phyloP scores from a whole-genome alignment of 2,329 filamentous ascomycete species.

The Colletotrichum godetiae region DNA sequence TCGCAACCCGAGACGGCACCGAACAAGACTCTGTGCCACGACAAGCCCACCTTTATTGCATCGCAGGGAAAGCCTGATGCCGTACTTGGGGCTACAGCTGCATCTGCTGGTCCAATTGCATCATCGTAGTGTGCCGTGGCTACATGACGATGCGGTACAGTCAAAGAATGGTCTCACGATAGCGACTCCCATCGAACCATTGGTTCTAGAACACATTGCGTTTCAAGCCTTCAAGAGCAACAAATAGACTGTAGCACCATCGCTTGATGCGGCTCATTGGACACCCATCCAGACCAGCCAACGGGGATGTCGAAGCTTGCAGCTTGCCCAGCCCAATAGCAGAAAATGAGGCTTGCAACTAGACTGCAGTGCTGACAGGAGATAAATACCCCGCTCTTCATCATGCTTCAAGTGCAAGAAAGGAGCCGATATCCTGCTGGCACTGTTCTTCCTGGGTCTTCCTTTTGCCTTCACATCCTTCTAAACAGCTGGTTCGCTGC shows the following conservation, averaged over 20 bases:
- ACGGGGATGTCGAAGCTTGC: background rate
- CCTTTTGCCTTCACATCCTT: background rate
- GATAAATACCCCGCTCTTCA: conserved; percentile 28
- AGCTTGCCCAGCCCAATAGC: conserved; percentile 10
- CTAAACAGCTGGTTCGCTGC: background rate
- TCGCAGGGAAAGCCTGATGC: background rate
- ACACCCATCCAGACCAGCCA: background rate
- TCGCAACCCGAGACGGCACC: background rate
- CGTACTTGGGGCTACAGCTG: background rate
- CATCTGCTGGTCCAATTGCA: background rate
- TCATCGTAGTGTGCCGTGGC: background rate
- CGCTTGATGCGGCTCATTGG: conserved; percentile 27
- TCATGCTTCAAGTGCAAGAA: background rate
- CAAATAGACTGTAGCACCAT: background rate
- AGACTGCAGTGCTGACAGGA: background rate
- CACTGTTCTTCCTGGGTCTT: background rate
- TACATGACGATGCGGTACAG: background rate
- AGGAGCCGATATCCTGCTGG: background rate
- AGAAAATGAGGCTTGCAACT: conserved; percentile 29
- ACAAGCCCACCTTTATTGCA: no score
- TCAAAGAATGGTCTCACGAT: background rate
- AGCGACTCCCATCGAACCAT: background rate
- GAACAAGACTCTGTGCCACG: background rate
- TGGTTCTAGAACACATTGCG: background rate
- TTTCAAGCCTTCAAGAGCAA: background rate